A percentile compares a stretch with the other conserved stretches of the same genome.
phyloP scores from a whole-genome alignment of 768 basidiomycete species.

The Boletus edulis region DNA sequence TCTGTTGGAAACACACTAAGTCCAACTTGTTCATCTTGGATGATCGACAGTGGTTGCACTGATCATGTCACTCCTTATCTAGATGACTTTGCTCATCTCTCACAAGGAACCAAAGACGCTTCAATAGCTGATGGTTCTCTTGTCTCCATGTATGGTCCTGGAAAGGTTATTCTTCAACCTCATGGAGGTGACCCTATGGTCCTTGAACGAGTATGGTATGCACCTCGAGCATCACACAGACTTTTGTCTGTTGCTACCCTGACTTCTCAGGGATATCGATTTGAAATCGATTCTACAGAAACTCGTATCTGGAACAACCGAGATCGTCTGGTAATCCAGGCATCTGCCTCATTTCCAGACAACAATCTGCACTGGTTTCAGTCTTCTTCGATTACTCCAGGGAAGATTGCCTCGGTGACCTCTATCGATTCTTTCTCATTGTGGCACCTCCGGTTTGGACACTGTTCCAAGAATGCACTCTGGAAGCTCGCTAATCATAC shows the following conservation, averaged over 20 bases:
- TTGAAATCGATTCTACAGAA: not conserved
- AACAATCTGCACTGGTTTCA: not conserved
- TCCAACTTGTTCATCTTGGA: not conserved
- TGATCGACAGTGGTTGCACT: not conserved
- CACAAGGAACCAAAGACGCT: fast-evolving
- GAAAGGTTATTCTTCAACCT: not conserved
- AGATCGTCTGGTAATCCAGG: not conserved
- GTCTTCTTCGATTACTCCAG: not conserved
- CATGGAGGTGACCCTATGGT: not conserved
- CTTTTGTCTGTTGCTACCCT: not conserved
- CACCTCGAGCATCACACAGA: not conserved
- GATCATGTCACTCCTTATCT: not conserved
- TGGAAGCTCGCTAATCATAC: not conserved
- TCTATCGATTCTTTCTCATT: not conserved
- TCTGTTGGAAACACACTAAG: too few species aligned
- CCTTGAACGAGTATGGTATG: not conserved
- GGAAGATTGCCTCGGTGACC: too few species aligned
- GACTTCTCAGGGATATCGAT: not conserved
- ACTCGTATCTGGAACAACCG: not conserved
- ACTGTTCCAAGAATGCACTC: not conserved
- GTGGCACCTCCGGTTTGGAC: not conserved
- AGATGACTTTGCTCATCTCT: not conserved
- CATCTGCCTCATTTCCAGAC: not conserved
- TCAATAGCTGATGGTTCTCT: not conserved
- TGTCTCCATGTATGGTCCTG: not conserved